Base-by-base conservation (phyloP, 352 stramenopile species). In the Pythium aristosporum region DNA sequence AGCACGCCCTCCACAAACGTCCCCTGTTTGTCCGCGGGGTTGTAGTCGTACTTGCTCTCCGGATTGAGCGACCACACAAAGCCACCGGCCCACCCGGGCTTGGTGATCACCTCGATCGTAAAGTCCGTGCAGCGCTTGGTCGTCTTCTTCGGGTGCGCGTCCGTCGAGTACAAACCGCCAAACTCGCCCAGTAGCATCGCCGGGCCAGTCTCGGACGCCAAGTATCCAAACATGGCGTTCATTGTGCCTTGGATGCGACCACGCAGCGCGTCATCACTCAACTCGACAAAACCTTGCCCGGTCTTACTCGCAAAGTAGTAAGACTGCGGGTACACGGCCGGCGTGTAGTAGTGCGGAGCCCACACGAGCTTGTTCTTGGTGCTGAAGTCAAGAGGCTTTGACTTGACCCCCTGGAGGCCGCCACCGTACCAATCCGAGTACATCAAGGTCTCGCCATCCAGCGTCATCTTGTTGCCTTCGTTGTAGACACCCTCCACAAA, bases 1-100 rank as follows among this genome's bases (percentile, higher is more conserved):
- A 90, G 20, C 13, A 89, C 46, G 2, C 76, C 83, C 67, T 89
- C 83, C 11, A 71, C 63, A 41, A 82, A 90, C 3, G 44, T 61
- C 3, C 72, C 74, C 4, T 64, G 65, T 28, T 51, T 74, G 43
- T 84, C 71, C 2, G 63, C 70, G 0, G 74, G 73, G 67, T 87
- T 87, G 67, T 82, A 91, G 48, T 86, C 67, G 63, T 89, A 91
- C 60, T 72, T 72, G 53, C 69, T 83, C 63, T 93, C 80, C 0
- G 84, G 80, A 46, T 91, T 90, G 46, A 93, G 63, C 30, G 80
- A 88, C 79, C 84, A 91, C 34, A 87, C 74, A 56, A 88, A 93
- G 34, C 80, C 84, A 12, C 82, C 84, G 0, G 79, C 62, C 59
- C 79, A 88, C 11, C 75, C 72, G 2, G 69, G 67, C 30, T 72